phyloP scores from a whole-genome alignment of 495 filamentous ascomycete genomes.

The Aspergillus egyptiacus region DNA sequence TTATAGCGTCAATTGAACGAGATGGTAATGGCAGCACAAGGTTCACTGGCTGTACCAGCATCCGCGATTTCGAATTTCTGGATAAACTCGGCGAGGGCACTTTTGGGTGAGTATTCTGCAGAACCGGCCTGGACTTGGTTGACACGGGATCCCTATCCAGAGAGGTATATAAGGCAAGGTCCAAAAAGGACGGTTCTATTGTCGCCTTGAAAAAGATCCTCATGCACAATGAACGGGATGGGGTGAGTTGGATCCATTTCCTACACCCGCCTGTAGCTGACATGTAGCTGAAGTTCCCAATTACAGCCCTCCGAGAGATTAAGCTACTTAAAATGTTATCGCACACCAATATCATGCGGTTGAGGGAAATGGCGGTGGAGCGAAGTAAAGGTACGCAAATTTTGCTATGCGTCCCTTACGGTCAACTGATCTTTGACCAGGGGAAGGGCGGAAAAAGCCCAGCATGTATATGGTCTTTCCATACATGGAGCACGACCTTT shows the following conservation, averaged over 20 bases:
- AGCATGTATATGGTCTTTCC: slow-evolving; percentile 98
- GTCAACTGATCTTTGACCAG: slow-evolving; percentile 25
- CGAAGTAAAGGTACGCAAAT: slow-evolving; percentile 50
- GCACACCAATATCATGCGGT: slow-evolving; percentile 77
- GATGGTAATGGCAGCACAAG: slow-evolving; percentile 35
- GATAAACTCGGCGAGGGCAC: slow-evolving; percentile 96
- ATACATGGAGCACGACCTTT: slow-evolving; percentile 98
- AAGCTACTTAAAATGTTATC: slow-evolving; percentile 92
- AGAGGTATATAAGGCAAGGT: slow-evolving; percentile 86
- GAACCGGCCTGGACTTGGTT: neutral
- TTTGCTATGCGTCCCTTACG: neutral
- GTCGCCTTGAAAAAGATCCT: slow-evolving; percentile 94
- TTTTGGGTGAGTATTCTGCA: slow-evolving; percentile 63
- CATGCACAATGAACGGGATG: slow-evolving; percentile 96
- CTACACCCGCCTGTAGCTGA: slow-evolving; percentile 5
- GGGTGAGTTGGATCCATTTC: slow-evolving; percentile 45
- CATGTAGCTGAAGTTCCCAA: slow-evolving; percentile 61
- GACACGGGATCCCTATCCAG: slow-evolving; percentile 32
- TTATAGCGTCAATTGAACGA: slow-evolving; percentile 29
- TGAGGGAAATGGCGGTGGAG: slow-evolving; percentile 97
- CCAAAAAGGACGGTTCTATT: slow-evolving; percentile 61
- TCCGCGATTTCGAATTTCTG: slow-evolving; percentile 79
- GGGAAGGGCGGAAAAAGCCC: slow-evolving; percentile 72
- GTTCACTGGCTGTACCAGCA: slow-evolving; percentile 81
- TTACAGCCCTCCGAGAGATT: slow-evolving; percentile 96